Evolutionary conservation across 352 stramenopile genomes (phyloP).

Genomic region (Globisporangium splendens): DNA sequence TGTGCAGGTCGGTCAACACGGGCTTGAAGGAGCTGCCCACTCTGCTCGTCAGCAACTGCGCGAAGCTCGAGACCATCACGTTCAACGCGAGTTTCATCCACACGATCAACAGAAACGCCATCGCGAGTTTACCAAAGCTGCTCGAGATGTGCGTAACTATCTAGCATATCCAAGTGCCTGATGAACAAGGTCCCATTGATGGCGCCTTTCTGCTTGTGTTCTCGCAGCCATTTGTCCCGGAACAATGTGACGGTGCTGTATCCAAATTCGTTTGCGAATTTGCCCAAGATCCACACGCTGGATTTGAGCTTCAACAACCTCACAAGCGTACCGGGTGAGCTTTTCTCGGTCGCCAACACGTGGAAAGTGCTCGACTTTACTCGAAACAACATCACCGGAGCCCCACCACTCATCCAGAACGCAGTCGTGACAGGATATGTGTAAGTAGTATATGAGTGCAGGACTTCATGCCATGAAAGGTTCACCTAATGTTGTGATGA

Average conservation of each 20-base stretch:
- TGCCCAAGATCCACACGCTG: constrained; percentile 47
- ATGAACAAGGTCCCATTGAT: too few species aligned
- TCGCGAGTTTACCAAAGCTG: constrained; percentile 36
- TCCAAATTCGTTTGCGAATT: constrained; percentile 38
- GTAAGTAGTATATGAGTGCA: constrained; percentile 16
- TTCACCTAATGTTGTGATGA: too few species aligned
- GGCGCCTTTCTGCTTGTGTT: not conserved
- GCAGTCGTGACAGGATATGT: constrained; percentile 49
- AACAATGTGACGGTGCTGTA: constrained; percentile 44
- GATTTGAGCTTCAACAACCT: constrained; percentile 59
- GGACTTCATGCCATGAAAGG: too few species aligned
- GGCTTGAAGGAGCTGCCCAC: constrained; percentile 31
- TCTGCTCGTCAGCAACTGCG: constrained; percentile 32
- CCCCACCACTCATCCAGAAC: constrained; percentile 33
- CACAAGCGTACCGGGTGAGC: constrained; percentile 24
- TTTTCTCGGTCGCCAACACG: constrained; percentile 39
- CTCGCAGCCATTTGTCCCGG: constrained; percentile 28
- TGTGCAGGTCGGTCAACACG: constrained; percentile 35
- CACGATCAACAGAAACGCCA: constrained; percentile 22
- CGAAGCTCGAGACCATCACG: constrained; percentile 26
- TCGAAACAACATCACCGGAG: constrained; percentile 36
- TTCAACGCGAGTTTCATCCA: constrained; percentile 42
- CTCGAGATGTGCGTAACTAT: constrained; percentile 29
- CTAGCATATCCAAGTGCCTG: too few species aligned
- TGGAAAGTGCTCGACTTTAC: constrained; percentile 61